These are phyloP conservation scores for Pleurotus giganteus DNA, from an alignment of 768 basidiomycete species.

Conservation along the genomic window DNA sequence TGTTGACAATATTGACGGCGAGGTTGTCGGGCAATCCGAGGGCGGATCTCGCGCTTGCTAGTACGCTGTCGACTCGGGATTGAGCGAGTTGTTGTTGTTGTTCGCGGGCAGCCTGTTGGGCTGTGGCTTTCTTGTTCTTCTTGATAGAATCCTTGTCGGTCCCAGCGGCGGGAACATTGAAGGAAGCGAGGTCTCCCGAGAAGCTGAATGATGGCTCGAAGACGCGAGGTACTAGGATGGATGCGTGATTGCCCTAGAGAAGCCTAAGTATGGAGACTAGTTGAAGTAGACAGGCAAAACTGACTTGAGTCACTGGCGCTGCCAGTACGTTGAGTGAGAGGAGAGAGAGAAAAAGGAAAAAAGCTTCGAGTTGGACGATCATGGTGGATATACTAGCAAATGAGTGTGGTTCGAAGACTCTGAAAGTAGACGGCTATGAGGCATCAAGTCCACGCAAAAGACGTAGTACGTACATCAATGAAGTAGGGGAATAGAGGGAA, in stretches of 20 bases:
- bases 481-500: neutral
- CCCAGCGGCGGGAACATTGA: neutral
- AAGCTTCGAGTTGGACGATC: slow-evolving; percentile 9
- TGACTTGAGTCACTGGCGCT: slow-evolving; percentile 2
- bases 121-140: slow-evolving; percentile 7
- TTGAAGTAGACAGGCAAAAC: neutral
- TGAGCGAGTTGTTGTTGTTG: neutral
- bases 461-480: neutral
- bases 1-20: neutral
- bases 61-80: neutral
- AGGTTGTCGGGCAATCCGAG: slow-evolving; percentile 2
- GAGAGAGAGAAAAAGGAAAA: slow-evolving; percentile 6
- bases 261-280: neutral
- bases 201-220: neutral
- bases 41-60: neutral
- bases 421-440: neutral
- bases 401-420: slow-evolving; percentile 5
- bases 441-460: too few species aligned
- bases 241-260: neutral
- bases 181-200: slow-evolving; percentile 4
- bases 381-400: neutral
- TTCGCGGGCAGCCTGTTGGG: neutral
- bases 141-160: slow-evolving; percentile 5
- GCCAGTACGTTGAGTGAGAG: slow-evolving; percentile 2
- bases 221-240: neutral